Evolutionary conservation across 306 rosid genomes (phyloP).

Genomic region (Rosa multiflora): DNA sequence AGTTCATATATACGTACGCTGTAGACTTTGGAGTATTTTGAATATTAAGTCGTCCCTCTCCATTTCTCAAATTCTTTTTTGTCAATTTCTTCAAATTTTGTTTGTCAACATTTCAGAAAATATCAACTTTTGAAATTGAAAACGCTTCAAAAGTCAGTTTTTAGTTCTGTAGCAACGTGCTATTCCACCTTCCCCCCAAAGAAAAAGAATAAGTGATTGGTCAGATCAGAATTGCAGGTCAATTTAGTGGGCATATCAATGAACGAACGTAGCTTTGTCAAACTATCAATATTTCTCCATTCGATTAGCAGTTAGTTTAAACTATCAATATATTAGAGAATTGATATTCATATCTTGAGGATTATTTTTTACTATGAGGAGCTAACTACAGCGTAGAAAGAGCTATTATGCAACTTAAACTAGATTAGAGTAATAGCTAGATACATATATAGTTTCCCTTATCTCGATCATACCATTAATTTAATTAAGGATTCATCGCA

Average conservation of each 20-base stretch:
- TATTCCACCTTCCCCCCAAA: background rate
- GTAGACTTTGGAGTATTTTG: background rate
- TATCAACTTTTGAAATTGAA: background rate
- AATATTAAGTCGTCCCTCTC: background rate
- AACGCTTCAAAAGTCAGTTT: background rate
- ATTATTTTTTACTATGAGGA: no score
- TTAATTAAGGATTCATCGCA: background rate
- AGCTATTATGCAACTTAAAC: background rate
- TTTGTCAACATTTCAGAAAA: background rate
- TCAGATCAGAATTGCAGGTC: background rate
- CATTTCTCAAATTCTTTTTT: background rate
- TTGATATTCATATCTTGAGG: no score
- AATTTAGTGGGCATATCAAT: background rate
- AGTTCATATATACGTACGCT: background rate
- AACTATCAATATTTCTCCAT: no score
- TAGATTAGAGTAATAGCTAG: background rate
- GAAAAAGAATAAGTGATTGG: background rate
- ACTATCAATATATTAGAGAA: background rate
- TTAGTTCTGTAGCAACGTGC: background rate
- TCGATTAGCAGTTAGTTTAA: background rate
- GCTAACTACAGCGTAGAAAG: no score
- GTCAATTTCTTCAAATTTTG: background rate
- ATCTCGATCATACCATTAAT: background rate
- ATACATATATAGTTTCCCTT: background rate
- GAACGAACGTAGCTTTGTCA: background rate